phyloP scores from a whole-genome alignment of 2,329 filamentous ascomycete genomes.

The Dendrostoma leiphaemia region DNA sequence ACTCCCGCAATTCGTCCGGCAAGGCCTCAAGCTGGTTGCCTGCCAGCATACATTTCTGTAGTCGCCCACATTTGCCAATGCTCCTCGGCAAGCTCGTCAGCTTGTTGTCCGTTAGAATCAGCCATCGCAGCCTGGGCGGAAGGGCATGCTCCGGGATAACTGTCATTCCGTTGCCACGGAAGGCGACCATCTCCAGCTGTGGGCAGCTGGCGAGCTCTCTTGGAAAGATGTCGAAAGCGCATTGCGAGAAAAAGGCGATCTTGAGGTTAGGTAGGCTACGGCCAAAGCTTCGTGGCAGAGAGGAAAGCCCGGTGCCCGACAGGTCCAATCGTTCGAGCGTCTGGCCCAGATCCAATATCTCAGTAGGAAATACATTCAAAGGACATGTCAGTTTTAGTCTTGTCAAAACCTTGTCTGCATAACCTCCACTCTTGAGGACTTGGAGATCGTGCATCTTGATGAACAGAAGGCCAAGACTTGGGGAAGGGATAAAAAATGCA shows the following conservation, averaged over 20 bases:
- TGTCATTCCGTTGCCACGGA: conserved; percentile 44
- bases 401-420: conserved; percentile 26
- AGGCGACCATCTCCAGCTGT: conserved; percentile 47
- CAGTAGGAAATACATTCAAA: conserved; percentile 34
- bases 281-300: conserved; percentile 37
- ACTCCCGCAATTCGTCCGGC: conserved; percentile 41
- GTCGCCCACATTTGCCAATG: conserved; percentile 39
- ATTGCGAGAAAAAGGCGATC: conserved; percentile 45
- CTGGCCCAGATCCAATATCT: conserved; percentile 38
- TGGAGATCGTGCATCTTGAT: conserved; percentile 31
- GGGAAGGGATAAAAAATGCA: too few relatives aligned
- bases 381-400: conserved; percentile 35
- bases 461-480: background rate
- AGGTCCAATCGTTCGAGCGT: conserved; percentile 46
- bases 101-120: conserved; percentile 46
- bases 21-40: conserved; percentile 40
- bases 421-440: conserved; percentile 30
- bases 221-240: conserved; percentile 42
- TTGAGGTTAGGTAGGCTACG: conserved; percentile 40
- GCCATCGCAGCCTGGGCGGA: conserved; percentile 42
- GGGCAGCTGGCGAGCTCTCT: conserved; percentile 39
- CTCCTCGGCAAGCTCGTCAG: conserved; percentile 37
- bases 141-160: conserved; percentile 39
- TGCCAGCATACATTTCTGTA: conserved; percentile 50
- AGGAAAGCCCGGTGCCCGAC: conserved; percentile 42